Percentiles rank a stretch among this genome's conserved stretches.
Conservation (phyloP, 2,329 filamentous ascomycete genomes). For the Aspergillus tubingensis region DNA sequence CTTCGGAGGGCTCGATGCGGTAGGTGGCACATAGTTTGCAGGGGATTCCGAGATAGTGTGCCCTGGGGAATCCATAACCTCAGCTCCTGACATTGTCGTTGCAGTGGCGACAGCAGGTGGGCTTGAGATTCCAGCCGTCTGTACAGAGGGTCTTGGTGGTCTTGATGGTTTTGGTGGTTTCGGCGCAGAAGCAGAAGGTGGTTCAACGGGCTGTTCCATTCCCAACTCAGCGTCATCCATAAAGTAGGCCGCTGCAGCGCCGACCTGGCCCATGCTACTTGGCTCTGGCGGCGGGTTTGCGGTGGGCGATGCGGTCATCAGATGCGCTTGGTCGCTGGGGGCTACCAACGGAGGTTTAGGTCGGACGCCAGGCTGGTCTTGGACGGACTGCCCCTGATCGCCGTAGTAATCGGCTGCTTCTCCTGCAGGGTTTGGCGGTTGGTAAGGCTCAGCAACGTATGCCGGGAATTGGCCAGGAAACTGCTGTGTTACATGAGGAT, state of each 20-base stretch:
- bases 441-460: slow-evolving; percentile 49
- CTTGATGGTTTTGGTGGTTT: slow-evolving; percentile 31
- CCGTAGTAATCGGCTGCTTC: slow-evolving; percentile 64
- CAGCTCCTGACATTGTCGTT: slow-evolving; percentile 25
- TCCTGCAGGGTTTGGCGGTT: slow-evolving; percentile 52
- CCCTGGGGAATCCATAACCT: slow-evolving; percentile 39
- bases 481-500: slow-evolving; percentile 56
- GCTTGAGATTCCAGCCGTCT: slow-evolving; percentile 35
- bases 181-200: slow-evolving; percentile 20
- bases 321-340: slow-evolving; percentile 57
- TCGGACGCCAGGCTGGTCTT: slow-evolving; percentile 61
- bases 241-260: slow-evolving; percentile 61
- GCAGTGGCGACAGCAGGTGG: slow-evolving; percentile 40
- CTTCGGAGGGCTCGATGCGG: slow-evolving; percentile 19
- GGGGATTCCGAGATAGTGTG: slow-evolving; percentile 24
- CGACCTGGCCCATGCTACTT: slow-evolving; percentile 49
- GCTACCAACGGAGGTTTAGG: slow-evolving; percentile 56
- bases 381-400: slow-evolving; percentile 63
- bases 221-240: slow-evolving; percentile 29
- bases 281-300: slow-evolving; percentile 61
- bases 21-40: slow-evolving; percentile 24
- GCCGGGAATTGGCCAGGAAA: slow-evolving; percentile 61
- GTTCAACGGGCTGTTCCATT: slow-evolving; percentile 12
- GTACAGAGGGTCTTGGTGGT: slow-evolving; percentile 31
- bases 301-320: slow-evolving; percentile 54